Evolutionary conservation across 768 basidiomycete genomes (phyloP), one percentile per base, ranked within the genome.

Genomic region (Lyophyllum shimeji): DNA sequence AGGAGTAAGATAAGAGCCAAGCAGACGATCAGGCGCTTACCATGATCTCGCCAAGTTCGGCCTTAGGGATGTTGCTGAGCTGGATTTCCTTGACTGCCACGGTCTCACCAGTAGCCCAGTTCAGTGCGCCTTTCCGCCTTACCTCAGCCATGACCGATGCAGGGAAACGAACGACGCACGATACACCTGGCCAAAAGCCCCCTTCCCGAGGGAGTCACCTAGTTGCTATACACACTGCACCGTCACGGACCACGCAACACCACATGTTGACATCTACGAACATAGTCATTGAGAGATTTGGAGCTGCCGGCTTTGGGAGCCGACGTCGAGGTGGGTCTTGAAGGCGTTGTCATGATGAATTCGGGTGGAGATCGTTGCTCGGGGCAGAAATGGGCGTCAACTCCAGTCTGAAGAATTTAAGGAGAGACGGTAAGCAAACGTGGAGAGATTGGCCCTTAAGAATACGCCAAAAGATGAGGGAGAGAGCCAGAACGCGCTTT

Each of bases 51-150:
- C 90, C 89, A 37, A 99, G 82, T 69, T 98, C 95, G 53, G 86
- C 83, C 69, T 93, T 92, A 2, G 95, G 91, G 56, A 99, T 95
- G 70, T 93, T 95, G 70, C 86, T 89, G 58, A 99, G 74, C 69
- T 93, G 90, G 62, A 99, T 96, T 72, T 98, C 95, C 80, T 99
- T 99, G 66, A 99, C 90, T 2, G 97, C 97, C 40, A 98, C 96
- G 2, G 96, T 97, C 76, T 98, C 97, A 23, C 97, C 97, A 23
- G 94, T 98, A 15, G 91, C 89, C 89, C 93, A 95, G 65, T 96
- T 95, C 67, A 96, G 75, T 46, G 90, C 91, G 62, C 91, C 91
- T 93, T 61, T 33, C 46, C 42, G 53, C 15, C 42, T 49, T 44
- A 11, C 39, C 50, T 62, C 48, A 65, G 55, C 40, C 56, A 49